These are phyloP conservation scores for Neofusicoccum cordaticola DNA, from an alignment of 2,329 filamentous ascomycete species.

Conservation along the genomic window DNA sequence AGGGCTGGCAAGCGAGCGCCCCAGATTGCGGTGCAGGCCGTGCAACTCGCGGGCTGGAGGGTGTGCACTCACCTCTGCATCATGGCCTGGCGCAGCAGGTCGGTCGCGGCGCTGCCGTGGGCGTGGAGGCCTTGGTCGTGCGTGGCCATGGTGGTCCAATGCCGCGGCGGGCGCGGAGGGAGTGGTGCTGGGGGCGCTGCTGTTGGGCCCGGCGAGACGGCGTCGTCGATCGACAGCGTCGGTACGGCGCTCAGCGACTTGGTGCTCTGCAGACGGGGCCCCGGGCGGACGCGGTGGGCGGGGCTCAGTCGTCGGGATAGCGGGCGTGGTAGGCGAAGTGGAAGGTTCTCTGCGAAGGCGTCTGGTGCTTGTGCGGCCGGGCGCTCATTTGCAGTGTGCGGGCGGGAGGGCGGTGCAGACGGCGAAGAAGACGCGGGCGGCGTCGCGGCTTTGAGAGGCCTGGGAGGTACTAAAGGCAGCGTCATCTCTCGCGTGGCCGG, in stretches of 20 bases:
- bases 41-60: background rate
- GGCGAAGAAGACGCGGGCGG: slow-evolving; percentile 8
- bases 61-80: slow-evolving; percentile 54
- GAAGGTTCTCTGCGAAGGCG: slow-evolving; percentile 10
- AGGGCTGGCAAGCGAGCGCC: slow-evolving; percentile 8
- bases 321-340: slow-evolving; percentile 20
- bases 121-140: slow-evolving; percentile 45
- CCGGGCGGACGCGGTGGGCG: slow-evolving; percentile 22
- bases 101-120: slow-evolving; percentile 47
- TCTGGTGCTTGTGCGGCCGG: slow-evolving; percentile 11
- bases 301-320: slow-evolving; percentile 25
- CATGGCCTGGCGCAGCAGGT: slow-evolving; percentile 58
- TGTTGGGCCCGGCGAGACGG: slow-evolving; percentile 5
- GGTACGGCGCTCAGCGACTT: slow-evolving; percentile 46
- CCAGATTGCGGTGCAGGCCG: background rate
- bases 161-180: slow-evolving; percentile 12
- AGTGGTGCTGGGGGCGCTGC: slow-evolving; percentile 18
- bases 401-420: slow-evolving; percentile 10
- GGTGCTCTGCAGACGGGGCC: slow-evolving; percentile 16
- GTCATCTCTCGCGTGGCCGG: slow-evolving; percentile 11
- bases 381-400: slow-evolving; percentile 13
- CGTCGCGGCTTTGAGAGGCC: slow-evolving; percentile 10
- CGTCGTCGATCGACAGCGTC: slow-evolving; percentile 37
- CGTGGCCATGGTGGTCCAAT: slow-evolving; percentile 25
- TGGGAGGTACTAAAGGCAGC: slow-evolving; percentile 11